Base-by-base conservation (phyloP, 441 rosid genomes). In the Adansonia rubrostipa region DNA sequence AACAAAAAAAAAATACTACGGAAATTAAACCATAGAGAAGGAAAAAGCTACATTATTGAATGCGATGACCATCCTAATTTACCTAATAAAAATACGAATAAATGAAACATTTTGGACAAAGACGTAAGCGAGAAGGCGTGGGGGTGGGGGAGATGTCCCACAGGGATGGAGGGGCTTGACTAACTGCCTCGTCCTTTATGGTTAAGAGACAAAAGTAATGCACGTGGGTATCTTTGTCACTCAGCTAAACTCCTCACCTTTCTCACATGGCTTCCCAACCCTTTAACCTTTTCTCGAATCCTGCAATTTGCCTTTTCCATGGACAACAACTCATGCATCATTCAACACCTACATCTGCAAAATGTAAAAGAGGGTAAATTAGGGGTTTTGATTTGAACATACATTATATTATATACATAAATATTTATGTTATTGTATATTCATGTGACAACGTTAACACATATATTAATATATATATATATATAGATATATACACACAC, bases 151-250 rank as follows among this genome's bases (percentile, higher is more conserved):
- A 3, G 11, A 61, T 53, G 63, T n/a, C 48, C 75, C 75, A 71
- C 75, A 53, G 48, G 51, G 62, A 53, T 71, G 75, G 75, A 71
- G 33, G 75, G 48, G 48, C 74, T 70, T 50, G 74, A 15, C 14
- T 24, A 24, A 51, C 14, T 71, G 50, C 63, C 60, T 36, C 28
- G n/a, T 71, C 9, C 15, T 71, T n/a, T 36, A 71, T 71, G 14
- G 74, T 24, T 70, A 14, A 28, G 60, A 24, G 58, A 70, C 45
- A 48, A 70, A 48, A 24, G 11, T 9, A 47, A 3, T 51, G 74
- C 74, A 71, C 74, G 74, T 71, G 75, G 5, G 36, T 17, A 8
- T 17, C 63, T 71, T n/a, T 33, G 63, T 71, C 75, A 71, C 28
- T 54, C 50, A 5, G 5, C 63, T 22, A 22, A 2, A 6, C 13